phyloP scores from a whole-genome alignment of 2,329 filamentous ascomycete species.

The Talaromyces sp. region DNA sequence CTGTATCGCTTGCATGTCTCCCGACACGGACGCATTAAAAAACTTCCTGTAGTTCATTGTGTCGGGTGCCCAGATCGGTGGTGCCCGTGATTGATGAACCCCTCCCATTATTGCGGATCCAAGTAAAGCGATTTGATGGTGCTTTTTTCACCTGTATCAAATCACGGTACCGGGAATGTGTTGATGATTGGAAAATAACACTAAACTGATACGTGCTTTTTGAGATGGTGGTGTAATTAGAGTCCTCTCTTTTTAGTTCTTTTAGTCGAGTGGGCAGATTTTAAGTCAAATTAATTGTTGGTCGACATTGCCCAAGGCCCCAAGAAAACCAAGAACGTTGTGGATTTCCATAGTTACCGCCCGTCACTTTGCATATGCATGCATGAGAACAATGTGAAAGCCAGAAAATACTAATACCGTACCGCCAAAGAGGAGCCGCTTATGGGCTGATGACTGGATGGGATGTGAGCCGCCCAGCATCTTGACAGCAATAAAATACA shows the following conservation, averaged over 20 bases:
- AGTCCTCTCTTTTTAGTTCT: not conserved
- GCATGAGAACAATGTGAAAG: not conserved
- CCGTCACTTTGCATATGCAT: not conserved
- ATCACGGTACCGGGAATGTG: not conserved
- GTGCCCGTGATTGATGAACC: not conserved
- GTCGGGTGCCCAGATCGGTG: constrained; percentile 2
- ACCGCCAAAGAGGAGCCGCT: too few species aligned
- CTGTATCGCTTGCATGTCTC: constrained; percentile 5
- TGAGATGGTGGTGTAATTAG: not conserved
- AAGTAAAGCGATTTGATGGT: not conserved
- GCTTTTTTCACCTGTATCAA: not conserved
- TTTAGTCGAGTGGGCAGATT: too few species aligned
- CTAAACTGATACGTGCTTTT: too few species aligned
- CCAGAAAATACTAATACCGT: too few species aligned
- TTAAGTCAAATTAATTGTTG: too few species aligned
- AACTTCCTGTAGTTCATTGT: constrained; percentile 2
- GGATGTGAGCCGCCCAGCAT: too few species aligned
- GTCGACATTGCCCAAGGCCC: not conserved
- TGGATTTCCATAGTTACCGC: not conserved
- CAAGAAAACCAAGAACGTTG: not conserved
- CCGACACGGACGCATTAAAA: not conserved
- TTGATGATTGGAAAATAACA: not conserved
- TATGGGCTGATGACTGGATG: too few species aligned
- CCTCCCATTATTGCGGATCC: not conserved
- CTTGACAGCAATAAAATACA: too few species aligned